Evolutionary conservation across 2,329 filamentous ascomycete species (phyloP).

Genomic region (Boeremia exigua): DNA sequence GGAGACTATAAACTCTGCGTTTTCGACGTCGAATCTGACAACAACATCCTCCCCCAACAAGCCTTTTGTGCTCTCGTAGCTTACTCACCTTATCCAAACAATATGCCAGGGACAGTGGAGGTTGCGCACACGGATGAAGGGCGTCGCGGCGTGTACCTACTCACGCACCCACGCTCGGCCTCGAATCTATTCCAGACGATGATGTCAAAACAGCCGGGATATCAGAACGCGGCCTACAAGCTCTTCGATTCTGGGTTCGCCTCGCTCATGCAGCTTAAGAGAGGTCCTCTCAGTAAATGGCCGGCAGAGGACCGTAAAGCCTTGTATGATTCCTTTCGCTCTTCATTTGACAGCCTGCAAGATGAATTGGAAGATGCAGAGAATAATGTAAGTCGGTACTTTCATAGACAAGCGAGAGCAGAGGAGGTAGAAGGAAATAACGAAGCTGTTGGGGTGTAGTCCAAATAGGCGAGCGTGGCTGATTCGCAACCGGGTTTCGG

Average conservation of each 20-base stretch:
- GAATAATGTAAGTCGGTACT: slow-evolving; percentile 18
- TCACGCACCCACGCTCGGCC: slow-evolving; percentile 26
- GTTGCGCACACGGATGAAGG: background rate
- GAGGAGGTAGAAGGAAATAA: background rate
- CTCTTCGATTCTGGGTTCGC: slow-evolving; percentile 20
- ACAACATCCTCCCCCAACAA: background rate
- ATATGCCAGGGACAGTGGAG: background rate
- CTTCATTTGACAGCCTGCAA: slow-evolving; percentile 15
- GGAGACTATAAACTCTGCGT: too few species aligned
- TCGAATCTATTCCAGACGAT: slow-evolving; percentile 29
- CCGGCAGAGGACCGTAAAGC: slow-evolving; percentile 9
- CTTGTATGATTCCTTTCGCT: slow-evolving; percentile 13
- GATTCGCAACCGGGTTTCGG: background rate
- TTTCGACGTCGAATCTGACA: too few species aligned
- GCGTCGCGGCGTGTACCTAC: slow-evolving; percentile 20
- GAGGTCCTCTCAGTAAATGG: slow-evolving; percentile 19
- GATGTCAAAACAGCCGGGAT: slow-evolving; percentile 26
- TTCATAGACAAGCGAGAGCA: background rate
- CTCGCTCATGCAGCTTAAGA: slow-evolving; percentile 1
- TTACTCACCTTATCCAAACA: too few species aligned
- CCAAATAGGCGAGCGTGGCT: too few species aligned
- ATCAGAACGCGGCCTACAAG: slow-evolving; percentile 23
- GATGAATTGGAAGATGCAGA: slow-evolving; percentile 23
- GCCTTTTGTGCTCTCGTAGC: too few species aligned
- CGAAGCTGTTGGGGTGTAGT: too few species aligned